phyloP scores from a whole-genome alignment of 495 filamentous ascomycete species.

The Penicillium goetzii region DNA sequence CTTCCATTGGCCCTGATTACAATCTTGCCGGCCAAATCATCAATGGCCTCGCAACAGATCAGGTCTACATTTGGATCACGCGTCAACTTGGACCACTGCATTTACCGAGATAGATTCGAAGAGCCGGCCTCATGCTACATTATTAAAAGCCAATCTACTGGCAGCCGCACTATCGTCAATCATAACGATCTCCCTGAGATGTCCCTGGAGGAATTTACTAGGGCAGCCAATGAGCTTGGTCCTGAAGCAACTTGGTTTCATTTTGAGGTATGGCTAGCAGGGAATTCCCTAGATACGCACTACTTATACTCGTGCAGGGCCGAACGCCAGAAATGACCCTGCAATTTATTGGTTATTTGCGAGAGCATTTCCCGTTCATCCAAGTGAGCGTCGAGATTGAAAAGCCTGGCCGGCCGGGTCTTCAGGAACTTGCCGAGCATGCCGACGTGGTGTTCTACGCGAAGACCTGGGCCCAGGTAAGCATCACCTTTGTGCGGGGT shows the following conservation, averaged over 20 bases:
- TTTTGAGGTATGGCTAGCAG: slow-evolving; percentile 62
- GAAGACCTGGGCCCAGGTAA: slow-evolving; percentile 68
- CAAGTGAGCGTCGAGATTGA: slow-evolving; percentile 71
- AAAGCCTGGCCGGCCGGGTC: slow-evolving; percentile 64
- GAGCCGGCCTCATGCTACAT: slow-evolving; percentile 74
- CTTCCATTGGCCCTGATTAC: slow-evolving; percentile 44
- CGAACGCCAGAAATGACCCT: slow-evolving; percentile 66
- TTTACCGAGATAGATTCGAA: slow-evolving; percentile 57
- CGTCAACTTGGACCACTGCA: slow-evolving; percentile 57
- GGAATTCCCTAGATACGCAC: neutral
- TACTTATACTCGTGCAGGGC: slow-evolving; percentile 51
- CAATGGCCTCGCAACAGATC: slow-evolving; percentile 45
- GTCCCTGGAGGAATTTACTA: slow-evolving; percentile 58
- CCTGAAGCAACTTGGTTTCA: slow-evolving; percentile 62
- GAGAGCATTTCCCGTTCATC: slow-evolving; percentile 46
- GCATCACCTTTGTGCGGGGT: neutral
- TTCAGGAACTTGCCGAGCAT: slow-evolving; percentile 62
- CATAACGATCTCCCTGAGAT: slow-evolving; percentile 70
- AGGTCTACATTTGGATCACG: slow-evolving; percentile 41
- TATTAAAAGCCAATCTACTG: slow-evolving; percentile 60
- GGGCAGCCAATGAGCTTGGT: slow-evolving; percentile 34
- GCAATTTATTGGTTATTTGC: slow-evolving; percentile 63
- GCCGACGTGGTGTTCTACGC: slow-evolving; percentile 75
- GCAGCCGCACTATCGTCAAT: slow-evolving; percentile 71
- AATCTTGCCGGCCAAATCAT: slow-evolving; percentile 47